Evolutionary conservation across 257 asterid genomes (phyloP), one percentile per base, ranked within the genome.

Genomic region (Plantago major): DNA sequence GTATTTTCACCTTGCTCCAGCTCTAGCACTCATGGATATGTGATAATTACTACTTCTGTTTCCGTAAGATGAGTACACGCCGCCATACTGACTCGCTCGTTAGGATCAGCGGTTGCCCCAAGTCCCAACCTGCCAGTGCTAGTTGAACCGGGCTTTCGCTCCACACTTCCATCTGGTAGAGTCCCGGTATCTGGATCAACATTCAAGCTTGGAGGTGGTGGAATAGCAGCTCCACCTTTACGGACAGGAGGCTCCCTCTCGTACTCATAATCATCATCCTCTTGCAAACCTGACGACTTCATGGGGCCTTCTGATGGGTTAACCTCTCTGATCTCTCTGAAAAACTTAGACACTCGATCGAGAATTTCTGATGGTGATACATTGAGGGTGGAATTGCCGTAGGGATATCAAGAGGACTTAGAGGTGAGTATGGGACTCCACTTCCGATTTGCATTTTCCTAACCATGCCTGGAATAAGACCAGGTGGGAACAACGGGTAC

Each of bases 381-480:
- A 17, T 72, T 85, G n/a, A 80, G 33, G 99, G 92, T 42, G 99
- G 99, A 64, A 93, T 85, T 40, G 74, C 80, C 0, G 95, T 89
- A 2, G 99, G 99, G 56, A 93, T 93, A 67, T 93, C 99, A 47
- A 93, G 81, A 64, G 97, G 96, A 85, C 97, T 89, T 83, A 93
- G 76, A 19, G 97, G 92, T 51, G 96, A 93, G 73, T 93, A 93
- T 37, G 99, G 99, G 42, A 93, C 99, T 55, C 99, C 99, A 71
- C 97, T 93, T 50, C 99, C 99, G 51, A 93, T 89, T 82, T 89
- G 99, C 99, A 93, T 89, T 69, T 93, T 93, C 45, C 97, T 63
- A 42, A 93, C 96, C 99, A 93, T 93, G 52, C 99, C 97, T 0
- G 99, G 99, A 45, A 93, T 93, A 40, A 93, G 96, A 62, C 96